A percentile compares a stretch with the other conserved stretches of the same genome.
phyloP scores from a whole-genome alignment of 2,329 filamentous ascomycete genomes.

The Ceratocystis cubensis region DNA sequence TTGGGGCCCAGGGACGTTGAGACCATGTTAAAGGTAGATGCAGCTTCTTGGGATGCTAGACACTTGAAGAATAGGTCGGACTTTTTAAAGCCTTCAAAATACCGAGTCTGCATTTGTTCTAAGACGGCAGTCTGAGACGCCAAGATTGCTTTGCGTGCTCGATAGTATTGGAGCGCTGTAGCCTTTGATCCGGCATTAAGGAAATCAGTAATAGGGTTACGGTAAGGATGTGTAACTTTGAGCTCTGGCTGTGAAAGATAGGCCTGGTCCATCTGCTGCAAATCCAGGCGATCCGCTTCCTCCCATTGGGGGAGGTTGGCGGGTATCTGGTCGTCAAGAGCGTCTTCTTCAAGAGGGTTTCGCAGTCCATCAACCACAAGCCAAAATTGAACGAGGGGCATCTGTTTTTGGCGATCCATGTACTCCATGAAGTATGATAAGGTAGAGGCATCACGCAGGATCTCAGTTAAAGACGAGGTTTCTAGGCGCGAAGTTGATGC shows the following conservation, averaged over 20 bases:
- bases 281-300: constrained; percentile 70
- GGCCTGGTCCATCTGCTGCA: constrained; percentile 81
- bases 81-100: constrained; percentile 77
- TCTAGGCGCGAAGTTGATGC: constrained; percentile 50
- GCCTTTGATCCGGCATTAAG: constrained; percentile 65
- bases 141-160: constrained; percentile 68
- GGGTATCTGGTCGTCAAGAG: constrained; percentile 44
- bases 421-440: constrained; percentile 99
- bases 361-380: constrained; percentile 93
- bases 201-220: constrained; percentile 61
- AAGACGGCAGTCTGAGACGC: constrained; percentile 70
- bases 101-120: constrained; percentile 67
- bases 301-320: constrained; percentile 58
- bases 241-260: constrained; percentile 77
- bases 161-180: constrained; percentile 67
- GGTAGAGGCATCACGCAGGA: constrained; percentile 80
- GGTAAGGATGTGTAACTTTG: constrained; percentile 57
- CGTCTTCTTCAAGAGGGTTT: constrained; percentile 77
- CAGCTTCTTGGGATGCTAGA: constrained; percentile 70
- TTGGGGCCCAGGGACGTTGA: background rate
- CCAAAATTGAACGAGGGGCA: constrained; percentile 94
- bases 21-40: constrained; percentile 26
- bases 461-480: constrained; percentile 64
- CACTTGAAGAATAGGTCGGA: constrained; percentile 96
- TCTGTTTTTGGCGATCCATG: constrained; percentile 82